These are phyloP conservation scores for Kandelia obovata DNA, from an alignment of 345 rosid species.

Conservation along the genomic window DNA sequence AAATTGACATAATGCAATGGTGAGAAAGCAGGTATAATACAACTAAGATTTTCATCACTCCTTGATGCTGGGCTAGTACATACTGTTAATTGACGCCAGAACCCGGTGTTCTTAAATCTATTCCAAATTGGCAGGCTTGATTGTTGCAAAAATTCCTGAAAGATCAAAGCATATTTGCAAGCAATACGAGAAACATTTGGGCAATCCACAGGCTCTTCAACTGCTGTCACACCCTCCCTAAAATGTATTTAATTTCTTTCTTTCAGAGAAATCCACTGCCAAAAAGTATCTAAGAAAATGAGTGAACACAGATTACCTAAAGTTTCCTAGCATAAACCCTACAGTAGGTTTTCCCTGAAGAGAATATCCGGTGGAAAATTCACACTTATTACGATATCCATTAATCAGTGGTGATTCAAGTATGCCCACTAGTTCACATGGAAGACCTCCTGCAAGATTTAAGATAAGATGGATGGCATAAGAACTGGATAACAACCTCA, in stretches of 20 bases:
- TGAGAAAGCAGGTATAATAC: not conserved
- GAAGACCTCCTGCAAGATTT: slow-evolving; percentile 66
- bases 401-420: slow-evolving; percentile 71
- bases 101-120: slow-evolving; percentile 76
- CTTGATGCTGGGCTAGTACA: slow-evolving; percentile 19
- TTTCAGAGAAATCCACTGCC: slow-evolving; percentile 16
- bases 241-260: slow-evolving; percentile 18
- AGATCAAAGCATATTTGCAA: slow-evolving; percentile 64
- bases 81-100: slow-evolving; percentile 97
- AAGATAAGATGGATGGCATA: not conserved
- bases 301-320: slow-evolving; percentile 49
- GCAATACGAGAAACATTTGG: slow-evolving; percentile 84
- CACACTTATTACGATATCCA: slow-evolving; percentile 94
- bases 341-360: slow-evolving; percentile 71
- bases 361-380: slow-evolving; percentile 88
- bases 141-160: slow-evolving; percentile 70
- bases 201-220: slow-evolving; percentile 81
- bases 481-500: slow-evolving; percentile 1
- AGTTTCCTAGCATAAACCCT: slow-evolving; percentile 92
- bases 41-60: not conserved
- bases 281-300: slow-evolving; percentile 12
- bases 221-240: slow-evolving; percentile 96
- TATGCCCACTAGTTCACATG: slow-evolving; percentile 81
- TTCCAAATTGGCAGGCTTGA: slow-evolving; percentile 86
- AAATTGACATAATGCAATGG: not conserved